Percentiles rank a stretch among this genome's conserved stretches.
Evolutionary conservation across 768 basidiomycete species (phyloP).

Genomic region (Pleurotus sapidus): DNA sequence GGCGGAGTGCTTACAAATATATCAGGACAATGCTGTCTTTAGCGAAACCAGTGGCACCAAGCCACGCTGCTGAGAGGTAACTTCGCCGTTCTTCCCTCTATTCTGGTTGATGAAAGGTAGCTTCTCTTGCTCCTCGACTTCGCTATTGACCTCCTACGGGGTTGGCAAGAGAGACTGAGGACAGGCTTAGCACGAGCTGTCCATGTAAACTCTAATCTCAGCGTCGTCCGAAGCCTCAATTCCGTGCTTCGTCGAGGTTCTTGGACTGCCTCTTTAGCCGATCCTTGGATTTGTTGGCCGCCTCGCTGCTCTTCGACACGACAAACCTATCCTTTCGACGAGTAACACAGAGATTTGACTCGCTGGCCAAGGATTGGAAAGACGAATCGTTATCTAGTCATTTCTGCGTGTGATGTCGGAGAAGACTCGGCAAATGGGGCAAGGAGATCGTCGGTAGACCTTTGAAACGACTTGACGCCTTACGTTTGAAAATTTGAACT

Average conservation of each 20-base stretch:
- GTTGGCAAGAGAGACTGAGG: constrained; percentile 33
- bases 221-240: constrained; percentile 70
- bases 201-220: constrained; percentile 69
- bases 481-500: too few species aligned
- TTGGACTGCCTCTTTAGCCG: constrained; percentile 64
- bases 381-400: too few species aligned
- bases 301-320: constrained; percentile 63
- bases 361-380: constrained; percentile 88
- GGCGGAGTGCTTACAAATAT: constrained; percentile 17
- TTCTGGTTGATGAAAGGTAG: constrained; percentile 27
- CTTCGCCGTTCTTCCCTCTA: constrained; percentile 38
- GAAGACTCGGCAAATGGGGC: too few species aligned
- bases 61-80: constrained; percentile 87
- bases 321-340: constrained; percentile 74
- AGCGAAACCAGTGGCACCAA: constrained; percentile 91
- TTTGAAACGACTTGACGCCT: too few species aligned
- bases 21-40: constrained; percentile 95
- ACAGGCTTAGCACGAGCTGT: constrained; percentile 37
- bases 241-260: constrained; percentile 56
- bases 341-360: constrained; percentile 63
- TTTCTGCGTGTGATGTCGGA: too few species aligned
- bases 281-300: constrained; percentile 64
- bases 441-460: too few species aligned
- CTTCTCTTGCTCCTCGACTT: constrained; percentile 68
- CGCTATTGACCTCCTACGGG: constrained; percentile 51